phyloP scores from a whole-genome alignment of 306 rosid genomes.

The Fragaria iinumae region DNA sequence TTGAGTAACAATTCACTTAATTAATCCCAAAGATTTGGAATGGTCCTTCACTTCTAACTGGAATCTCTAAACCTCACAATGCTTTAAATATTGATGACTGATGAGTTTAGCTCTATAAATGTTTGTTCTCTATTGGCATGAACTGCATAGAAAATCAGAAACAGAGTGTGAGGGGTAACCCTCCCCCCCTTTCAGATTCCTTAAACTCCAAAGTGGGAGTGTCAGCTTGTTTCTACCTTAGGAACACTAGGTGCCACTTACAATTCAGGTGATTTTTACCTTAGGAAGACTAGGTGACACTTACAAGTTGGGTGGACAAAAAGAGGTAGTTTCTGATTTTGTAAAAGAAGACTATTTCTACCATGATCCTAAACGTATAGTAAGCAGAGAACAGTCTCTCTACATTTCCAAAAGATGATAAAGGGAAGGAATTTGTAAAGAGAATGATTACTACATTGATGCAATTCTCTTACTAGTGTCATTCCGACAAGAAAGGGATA shows the following conservation, averaged over 20 bases:
- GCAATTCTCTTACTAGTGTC: slow-evolving; percentile 24
- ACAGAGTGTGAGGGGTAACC: neutral
- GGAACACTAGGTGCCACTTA: neutral
- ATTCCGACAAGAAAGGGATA: slow-evolving; percentile 28
- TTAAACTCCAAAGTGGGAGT: neutral
- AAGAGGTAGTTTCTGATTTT: neutral
- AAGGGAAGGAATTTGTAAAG: slow-evolving; percentile 15
- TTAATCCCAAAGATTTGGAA: neutral
- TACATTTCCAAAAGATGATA: neutral
- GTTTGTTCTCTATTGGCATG: slow-evolving; percentile 12
- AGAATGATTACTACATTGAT: slow-evolving; percentile 27
- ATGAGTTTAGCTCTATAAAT: neutral
- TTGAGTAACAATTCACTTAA: neutral
- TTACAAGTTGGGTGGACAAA: neutral
- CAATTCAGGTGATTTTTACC: neutral
- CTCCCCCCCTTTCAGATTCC: neutral
- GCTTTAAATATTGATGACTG: neutral
- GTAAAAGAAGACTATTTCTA: slow-evolving; percentile 17
- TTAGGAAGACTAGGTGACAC: neutral
- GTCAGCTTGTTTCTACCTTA: neutral
- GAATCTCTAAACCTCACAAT: neutral
- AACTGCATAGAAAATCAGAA: neutral
- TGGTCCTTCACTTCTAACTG: neutral
- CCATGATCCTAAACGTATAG: slow-evolving; percentile 22
- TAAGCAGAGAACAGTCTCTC: slow-evolving; percentile 7